Conservation (phyloP, 768 basidiomycete species). For the Dictyophora rubrovolvata region DNA sequence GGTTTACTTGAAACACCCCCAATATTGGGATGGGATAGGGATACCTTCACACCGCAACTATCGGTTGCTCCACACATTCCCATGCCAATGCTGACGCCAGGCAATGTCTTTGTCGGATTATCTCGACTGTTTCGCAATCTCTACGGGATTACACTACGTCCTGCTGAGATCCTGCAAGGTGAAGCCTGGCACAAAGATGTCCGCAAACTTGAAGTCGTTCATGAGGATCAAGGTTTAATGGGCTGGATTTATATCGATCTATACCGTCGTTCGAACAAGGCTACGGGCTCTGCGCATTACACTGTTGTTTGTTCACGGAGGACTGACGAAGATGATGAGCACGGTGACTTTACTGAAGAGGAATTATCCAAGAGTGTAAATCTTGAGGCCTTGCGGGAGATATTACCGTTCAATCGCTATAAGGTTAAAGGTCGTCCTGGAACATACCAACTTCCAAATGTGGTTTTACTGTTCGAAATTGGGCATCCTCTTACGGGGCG, state of each 20-base stretch:
- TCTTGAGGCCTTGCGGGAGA: slow-evolving; percentile 40
- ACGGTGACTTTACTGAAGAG: slow-evolving; percentile 49
- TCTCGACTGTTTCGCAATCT: slow-evolving; percentile 78
- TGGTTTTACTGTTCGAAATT: slow-evolving; percentile 88
- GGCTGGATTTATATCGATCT: slow-evolving; percentile 96
- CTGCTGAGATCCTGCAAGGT: slow-evolving; percentile 54
- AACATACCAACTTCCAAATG: slow-evolving; percentile 79
- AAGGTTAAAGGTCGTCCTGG: slow-evolving; percentile 53
- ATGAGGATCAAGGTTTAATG: slow-evolving; percentile 76
- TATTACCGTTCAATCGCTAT: slow-evolving; percentile 54
- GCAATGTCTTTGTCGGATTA: slow-evolving; percentile 88
- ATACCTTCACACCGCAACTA: slow-evolving; percentile 82
- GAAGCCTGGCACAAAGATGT: slow-evolving; percentile 89
- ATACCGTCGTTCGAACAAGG: slow-evolving; percentile 75
- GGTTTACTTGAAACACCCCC: slow-evolving; percentile 28
- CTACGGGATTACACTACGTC: slow-evolving; percentile 78
- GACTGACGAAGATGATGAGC: slow-evolving; percentile 82
- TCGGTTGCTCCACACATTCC: slow-evolving; percentile 65
- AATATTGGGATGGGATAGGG: slow-evolving; percentile 95
- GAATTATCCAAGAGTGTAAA: slow-evolving; percentile 23
- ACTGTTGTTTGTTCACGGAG: slow-evolving; percentile 91
- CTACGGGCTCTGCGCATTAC: slow-evolving; percentile 91
- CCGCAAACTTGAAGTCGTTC: slow-evolving; percentile 86
- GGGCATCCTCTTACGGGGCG: slow-evolving; percentile 45
- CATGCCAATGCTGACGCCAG: slow-evolving; percentile 69